Percentiles rank a stretch among this genome's conserved stretches.
These are phyloP conservation scores for Amanita polypyramis DNA, from an alignment of 768 basidiomycete species.

Conservation along the genomic window DNA sequence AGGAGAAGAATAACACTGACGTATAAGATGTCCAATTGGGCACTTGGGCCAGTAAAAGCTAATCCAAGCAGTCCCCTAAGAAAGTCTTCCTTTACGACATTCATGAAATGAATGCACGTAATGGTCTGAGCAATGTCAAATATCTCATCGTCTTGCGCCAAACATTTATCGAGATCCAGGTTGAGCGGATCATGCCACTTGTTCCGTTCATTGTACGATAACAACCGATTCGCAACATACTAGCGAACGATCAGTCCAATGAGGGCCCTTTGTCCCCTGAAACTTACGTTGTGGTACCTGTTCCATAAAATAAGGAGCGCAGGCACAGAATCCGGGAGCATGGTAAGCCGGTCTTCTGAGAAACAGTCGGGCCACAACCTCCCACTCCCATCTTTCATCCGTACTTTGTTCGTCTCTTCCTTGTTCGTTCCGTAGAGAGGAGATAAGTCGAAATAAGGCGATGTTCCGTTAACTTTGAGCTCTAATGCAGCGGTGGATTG, in stretches of 20 bases:
- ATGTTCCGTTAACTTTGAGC: slow-evolving; percentile 6
- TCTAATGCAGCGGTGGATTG: background rate
- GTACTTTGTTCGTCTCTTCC: slow-evolving; percentile 10
- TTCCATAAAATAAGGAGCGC: slow-evolving; percentile 16
- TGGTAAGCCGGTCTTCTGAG: slow-evolving; percentile 10
- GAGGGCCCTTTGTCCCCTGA: background rate
- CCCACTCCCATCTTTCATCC: slow-evolving; percentile 15
- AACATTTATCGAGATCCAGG: background rate
- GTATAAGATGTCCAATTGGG: slow-evolving; percentile 11
- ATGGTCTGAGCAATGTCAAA: slow-evolving; percentile 16
- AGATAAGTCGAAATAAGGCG: slow-evolving; percentile 14
- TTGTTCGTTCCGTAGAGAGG: slow-evolving; percentile 14
- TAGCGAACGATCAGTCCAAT: background rate
- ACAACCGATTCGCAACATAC: slow-evolving; percentile 14
- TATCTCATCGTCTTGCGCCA: slow-evolving; percentile 17
- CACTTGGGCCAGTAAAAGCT: slow-evolving; percentile 10
- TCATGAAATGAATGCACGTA: slow-evolving; percentile 18
- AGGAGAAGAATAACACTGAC: slow-evolving; percentile 1
- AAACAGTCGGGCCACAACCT: slow-evolving; percentile 17
- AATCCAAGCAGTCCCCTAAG: slow-evolving; percentile 18
- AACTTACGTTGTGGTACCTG: slow-evolving; percentile 16
- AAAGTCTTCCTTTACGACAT: slow-evolving; percentile 16
- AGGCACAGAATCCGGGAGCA: slow-evolving; percentile 10
- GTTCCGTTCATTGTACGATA: slow-evolving; percentile 12
- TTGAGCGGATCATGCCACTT: slow-evolving; percentile 13